Conservation (phyloP, 2,329 filamentous ascomycete genomes). For the Fusarium burgessii region DNA sequence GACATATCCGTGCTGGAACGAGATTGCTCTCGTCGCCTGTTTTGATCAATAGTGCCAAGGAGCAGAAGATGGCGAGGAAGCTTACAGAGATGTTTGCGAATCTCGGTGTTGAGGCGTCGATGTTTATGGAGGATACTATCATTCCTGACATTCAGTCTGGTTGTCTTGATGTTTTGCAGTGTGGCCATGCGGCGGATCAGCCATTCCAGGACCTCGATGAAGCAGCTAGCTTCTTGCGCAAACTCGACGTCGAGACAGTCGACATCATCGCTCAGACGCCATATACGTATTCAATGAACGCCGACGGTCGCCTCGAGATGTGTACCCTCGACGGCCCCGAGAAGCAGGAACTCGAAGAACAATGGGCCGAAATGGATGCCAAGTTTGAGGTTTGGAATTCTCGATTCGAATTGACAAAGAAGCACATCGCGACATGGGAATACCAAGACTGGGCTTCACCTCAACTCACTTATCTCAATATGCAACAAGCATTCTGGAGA, state of each 20-base stretch:
- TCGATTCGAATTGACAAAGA: slow-evolving; percentile 31
- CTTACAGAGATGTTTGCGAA: slow-evolving; percentile 39
- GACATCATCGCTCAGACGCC: not conserved
- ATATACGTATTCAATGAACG: not conserved
- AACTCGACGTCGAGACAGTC: slow-evolving; percentile 20
- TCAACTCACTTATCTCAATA: slow-evolving; percentile 8
- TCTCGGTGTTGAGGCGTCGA: slow-evolving; percentile 34
- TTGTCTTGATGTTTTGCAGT: not conserved
- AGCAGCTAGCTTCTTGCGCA: slow-evolving; percentile 20
- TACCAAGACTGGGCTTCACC: not conserved
- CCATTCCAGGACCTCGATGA: slow-evolving; percentile 37
- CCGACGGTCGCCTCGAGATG: not conserved
- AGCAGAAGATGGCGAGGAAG: slow-evolving; percentile 19
- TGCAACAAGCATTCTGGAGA: slow-evolving; percentile 30
- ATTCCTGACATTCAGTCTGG: slow-evolving; percentile 12
- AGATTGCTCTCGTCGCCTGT: slow-evolving; percentile 18
- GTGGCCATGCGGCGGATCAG: not conserved
- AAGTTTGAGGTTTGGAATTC: slow-evolving; percentile 7
- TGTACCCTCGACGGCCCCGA: not conserved
- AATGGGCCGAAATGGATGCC: slow-evolving; percentile 2
- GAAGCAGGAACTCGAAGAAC: not conserved
- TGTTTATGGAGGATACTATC: slow-evolving; percentile 34
- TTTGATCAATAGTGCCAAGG: not conserved
- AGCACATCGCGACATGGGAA: not conserved
- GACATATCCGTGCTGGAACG: slow-evolving; percentile 36